phyloP scores from a whole-genome alignment of 2,329 filamentous ascomycete species.

The Xylaria sp. region DNA sequence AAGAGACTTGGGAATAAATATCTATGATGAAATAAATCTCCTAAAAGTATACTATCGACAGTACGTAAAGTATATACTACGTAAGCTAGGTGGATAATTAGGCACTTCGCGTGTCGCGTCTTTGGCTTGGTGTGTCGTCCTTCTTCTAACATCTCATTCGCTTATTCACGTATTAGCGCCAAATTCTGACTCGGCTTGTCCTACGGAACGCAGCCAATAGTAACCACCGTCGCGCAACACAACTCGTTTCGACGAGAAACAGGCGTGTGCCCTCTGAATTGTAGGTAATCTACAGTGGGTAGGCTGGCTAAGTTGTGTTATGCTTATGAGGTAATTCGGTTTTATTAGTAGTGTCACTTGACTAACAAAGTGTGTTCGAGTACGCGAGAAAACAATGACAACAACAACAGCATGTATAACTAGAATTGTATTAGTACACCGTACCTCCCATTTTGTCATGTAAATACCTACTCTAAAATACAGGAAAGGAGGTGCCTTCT shows the following conservation, averaged over 20 bases:
- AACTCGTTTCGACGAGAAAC: conserved; percentile 24
- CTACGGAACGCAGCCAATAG: conserved; percentile 22
- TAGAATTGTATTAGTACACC: not conserved
- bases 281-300: not conserved
- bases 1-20: no score
- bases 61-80: no score
- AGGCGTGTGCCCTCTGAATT: not conserved
- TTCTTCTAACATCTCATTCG: conserved; percentile 29
- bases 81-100: not conserved
- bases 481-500: no score
- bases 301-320: not conserved
- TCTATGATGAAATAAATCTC: no score
- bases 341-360: not conserved
- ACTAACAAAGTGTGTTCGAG: not conserved
- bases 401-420: conserved; percentile 3
- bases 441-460: no score
- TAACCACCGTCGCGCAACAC: conserved; percentile 14
- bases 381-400: conserved; percentile 1
- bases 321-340: not conserved
- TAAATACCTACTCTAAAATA: not conserved
- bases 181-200: conserved; percentile 27
- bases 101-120: conserved; percentile 38
- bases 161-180: conserved; percentile 9
- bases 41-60: no score
- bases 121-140: not conserved